These are phyloP conservation scores for Saccharum spontaneum DNA, from an alignment of 176 grass and related monocot genomes.

Conservation along the genomic window DNA sequence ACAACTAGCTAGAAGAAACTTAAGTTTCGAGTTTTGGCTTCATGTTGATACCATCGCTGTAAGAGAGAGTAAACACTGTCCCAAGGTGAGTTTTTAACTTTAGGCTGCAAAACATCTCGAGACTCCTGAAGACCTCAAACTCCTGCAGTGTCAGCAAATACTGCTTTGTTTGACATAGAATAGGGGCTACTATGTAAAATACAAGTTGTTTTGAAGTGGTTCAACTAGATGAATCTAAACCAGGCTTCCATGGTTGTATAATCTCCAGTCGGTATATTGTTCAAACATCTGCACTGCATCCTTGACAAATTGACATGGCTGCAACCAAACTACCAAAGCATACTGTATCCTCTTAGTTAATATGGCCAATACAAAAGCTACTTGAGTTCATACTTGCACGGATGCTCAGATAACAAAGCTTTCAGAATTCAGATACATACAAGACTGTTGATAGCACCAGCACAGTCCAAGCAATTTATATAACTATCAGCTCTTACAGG, in stretches of 20 bases:
- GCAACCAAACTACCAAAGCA: not conserved
- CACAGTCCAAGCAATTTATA: conserved; percentile 13
- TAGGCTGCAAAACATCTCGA: not conserved
- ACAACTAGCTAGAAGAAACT: not conserved
- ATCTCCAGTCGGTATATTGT: not conserved
- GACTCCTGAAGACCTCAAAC: not conserved
- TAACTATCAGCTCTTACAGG: conserved; percentile 35
- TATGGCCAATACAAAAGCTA: not conserved
- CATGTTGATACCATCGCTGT: not conserved
- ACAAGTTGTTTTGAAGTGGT: not conserved
- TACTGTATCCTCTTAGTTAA: not conserved
- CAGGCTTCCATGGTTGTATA: not conserved
- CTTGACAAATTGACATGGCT: not conserved
- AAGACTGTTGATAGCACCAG: not conserved
- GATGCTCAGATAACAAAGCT: not conserved
- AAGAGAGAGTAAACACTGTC: not conserved
- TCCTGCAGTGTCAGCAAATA: not conserved
- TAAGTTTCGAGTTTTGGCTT: not conserved
- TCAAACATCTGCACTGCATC: no score
- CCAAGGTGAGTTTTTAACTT: not conserved
- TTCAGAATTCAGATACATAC: not conserved
- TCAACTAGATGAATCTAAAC: not conserved
- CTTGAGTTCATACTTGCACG: not conserved
- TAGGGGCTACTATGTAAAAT: not conserved
- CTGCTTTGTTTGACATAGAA: not conserved